These are phyloP conservation scores for Starmerella davenportii DNA, from an alignment of 805 yeast genomes.

Conservation along the genomic window DNA sequence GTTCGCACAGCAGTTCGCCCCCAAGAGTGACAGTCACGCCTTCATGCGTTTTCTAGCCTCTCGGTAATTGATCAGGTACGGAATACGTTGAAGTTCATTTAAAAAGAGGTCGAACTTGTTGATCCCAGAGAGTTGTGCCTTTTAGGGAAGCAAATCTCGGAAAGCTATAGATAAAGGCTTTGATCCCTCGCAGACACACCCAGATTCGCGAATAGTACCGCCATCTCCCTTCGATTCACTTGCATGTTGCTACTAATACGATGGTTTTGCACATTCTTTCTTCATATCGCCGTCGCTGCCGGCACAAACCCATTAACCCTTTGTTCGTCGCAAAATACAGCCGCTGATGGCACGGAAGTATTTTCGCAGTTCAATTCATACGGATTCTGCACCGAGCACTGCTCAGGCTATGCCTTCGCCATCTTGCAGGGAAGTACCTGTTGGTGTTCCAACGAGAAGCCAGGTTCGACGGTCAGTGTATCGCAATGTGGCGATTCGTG, in stretches of 20 bases:
- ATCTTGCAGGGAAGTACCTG: conserved; percentile 35
- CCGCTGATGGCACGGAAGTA: conserved; percentile 11
- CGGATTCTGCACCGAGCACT: conserved; percentile 35
- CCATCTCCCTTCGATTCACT: too few relatives aligned
- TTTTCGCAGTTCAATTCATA: conserved; percentile 26
- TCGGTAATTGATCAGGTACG: background rate
- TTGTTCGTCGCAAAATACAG: conserved; percentile 30
- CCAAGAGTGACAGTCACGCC: background rate
- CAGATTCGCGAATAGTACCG: too few relatives aligned
- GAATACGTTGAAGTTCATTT: too few relatives aligned
- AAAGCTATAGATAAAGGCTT: too few relatives aligned
- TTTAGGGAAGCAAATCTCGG: too few relatives aligned
- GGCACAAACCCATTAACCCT: conserved; percentile 15
- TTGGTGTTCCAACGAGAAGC: conserved; percentile 44
- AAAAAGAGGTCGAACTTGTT: too few relatives aligned
- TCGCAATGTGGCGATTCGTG: conserved; percentile 25
- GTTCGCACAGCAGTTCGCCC: too few relatives aligned
- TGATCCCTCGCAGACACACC: too few relatives aligned
- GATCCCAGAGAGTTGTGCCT: too few relatives aligned
- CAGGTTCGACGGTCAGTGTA: conserved; percentile 26
- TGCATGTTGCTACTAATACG: background rate
- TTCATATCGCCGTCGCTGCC: background rate
- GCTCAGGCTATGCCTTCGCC: conserved; percentile 35
- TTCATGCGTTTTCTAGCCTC: background rate
- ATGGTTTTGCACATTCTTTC: background rate